Conservation (phyloP, 345 rosid genomes). For the Salix brachista region DNA sequence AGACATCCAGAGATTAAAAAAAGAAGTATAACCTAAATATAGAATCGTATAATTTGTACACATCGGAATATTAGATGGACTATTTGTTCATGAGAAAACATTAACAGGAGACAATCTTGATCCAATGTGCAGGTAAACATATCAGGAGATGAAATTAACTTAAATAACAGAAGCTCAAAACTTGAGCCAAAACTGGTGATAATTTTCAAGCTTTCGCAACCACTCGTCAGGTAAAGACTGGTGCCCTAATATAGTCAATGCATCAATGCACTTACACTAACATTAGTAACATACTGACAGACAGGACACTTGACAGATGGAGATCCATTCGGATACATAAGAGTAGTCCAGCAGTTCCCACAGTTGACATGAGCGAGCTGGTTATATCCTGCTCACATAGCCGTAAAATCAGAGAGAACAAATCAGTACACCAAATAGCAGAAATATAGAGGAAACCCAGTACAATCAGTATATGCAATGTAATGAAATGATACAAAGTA, state of each 20-base stretch:
- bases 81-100: neutral
- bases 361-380: conserved; percentile 77
- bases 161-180: neutral
- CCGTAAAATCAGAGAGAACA: conserved; percentile 9
- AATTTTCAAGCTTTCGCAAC: neutral
- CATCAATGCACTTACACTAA: conserved; percentile 64
- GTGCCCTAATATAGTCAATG: neutral
- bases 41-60: neutral
- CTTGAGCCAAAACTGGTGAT: neutral
- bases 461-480: neutral
- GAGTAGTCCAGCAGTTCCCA: conserved; percentile 68
- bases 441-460: neutral
- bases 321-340: conserved; percentile 89
- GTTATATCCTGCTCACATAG: conserved; percentile 35
- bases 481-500: neutral
- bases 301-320: conserved; percentile 90
- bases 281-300: conserved; percentile 78
- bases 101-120: neutral
- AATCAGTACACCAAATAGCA: conserved; percentile 17
- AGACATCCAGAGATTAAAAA: neutral
- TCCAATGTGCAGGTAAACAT: neutral
- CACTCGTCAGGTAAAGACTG: neutral
- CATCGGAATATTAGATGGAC: neutral
- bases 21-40: neutral
- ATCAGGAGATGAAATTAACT: neutral